A percentile compares a stretch with the other conserved stretches of the same genome.
phyloP scores from a whole-genome alignment of 2,329 filamentous ascomycete genomes.

The Fusarium lateritium region DNA sequence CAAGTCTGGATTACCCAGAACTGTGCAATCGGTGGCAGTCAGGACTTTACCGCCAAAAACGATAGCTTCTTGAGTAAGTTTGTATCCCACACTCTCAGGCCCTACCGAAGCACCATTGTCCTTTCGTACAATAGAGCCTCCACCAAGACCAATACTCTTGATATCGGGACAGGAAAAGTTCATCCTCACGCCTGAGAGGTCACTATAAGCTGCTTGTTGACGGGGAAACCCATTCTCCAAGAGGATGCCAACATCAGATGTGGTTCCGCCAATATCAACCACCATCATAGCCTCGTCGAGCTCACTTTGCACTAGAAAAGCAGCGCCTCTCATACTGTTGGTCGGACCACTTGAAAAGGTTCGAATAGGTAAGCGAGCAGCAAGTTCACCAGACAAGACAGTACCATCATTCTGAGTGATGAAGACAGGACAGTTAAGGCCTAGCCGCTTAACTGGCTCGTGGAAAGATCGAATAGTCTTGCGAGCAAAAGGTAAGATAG shows the following conservation, averaged over 20 bases:
- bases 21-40: constrained; percentile 72
- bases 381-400: constrained; percentile 67
- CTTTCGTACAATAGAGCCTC: constrained; percentile 67
- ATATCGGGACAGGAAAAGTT: constrained; percentile 72
- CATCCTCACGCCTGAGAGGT: constrained; percentile 74
- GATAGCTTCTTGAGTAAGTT: constrained; percentile 66
- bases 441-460: constrained; percentile 64
- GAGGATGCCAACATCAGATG: constrained; percentile 74
- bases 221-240: constrained; percentile 74
- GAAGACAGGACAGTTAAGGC: constrained; percentile 68
- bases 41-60: constrained; percentile 70
- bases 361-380: constrained; percentile 70
- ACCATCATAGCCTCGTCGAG: constrained; percentile 66
- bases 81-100: constrained; percentile 74
- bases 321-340: constrained; percentile 75
- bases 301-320: constrained; percentile 66
- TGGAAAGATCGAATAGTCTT: constrained; percentile 71
- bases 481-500: constrained; percentile 70
- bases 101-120: constrained; percentile 64
- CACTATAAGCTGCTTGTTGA: constrained; percentile 73
- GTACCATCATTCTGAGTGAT: constrained; percentile 77
- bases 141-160: constrained; percentile 72
- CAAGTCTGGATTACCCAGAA: constrained; percentile 52
- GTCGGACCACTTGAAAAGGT: constrained; percentile 76
- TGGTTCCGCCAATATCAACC: constrained; percentile 77